Evolutionary conservation across 2,329 filamentous ascomycete species (phyloP).

Genomic region (Teratosphaeria nubilosa): DNA sequence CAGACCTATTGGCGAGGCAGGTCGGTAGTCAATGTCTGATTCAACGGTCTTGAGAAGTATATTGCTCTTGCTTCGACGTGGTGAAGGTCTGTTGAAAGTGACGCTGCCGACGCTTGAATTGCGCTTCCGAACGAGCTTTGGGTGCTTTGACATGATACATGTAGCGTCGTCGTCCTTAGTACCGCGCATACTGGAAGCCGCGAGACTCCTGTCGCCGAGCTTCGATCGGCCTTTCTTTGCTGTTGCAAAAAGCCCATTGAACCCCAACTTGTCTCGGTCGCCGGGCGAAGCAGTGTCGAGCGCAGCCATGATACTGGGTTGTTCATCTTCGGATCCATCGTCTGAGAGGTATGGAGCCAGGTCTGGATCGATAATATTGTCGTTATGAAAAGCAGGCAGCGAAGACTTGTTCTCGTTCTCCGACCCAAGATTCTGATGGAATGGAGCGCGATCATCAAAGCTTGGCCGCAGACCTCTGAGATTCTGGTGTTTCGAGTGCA

Average conservation of each 20-base stretch:
- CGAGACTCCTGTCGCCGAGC: constrained; percentile 62
- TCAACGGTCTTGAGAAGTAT: constrained; percentile 38
- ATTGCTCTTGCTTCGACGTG: constrained; percentile 51
- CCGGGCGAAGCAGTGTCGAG: constrained; percentile 51
- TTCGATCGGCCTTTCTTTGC: constrained; percentile 66
- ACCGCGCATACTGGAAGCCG: constrained; percentile 55
- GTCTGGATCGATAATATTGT: constrained; percentile 97
- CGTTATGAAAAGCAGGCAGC: constrained; percentile 89
- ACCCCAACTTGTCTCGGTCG: constrained; percentile 64
- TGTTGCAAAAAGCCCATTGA: constrained; percentile 58
- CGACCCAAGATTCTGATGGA: constrained; percentile 64
- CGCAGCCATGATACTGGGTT: constrained; percentile 71
- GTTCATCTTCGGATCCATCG: constrained; percentile 76
- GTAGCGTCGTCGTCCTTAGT: constrained; percentile 52
- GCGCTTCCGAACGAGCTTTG: constrained; percentile 58
- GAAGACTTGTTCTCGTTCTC: constrained; percentile 54
- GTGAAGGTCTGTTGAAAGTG: constrained; percentile 59
- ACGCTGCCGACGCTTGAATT: constrained; percentile 79
- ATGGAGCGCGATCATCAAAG: constrained; percentile 75
- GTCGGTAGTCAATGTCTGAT: constrained; percentile 4
- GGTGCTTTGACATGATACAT: constrained; percentile 55
- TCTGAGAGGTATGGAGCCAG: constrained; percentile 93
- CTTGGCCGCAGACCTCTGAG: constrained; percentile 63
- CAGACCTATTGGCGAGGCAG: background rate
- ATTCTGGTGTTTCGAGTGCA: constrained; percentile 79